A percentile compares a stretch with the other conserved stretches of the same genome.
These are phyloP conservation scores for Eucalyptus erythrocorys DNA, from an alignment of 345 rosid species.

Conservation along the genomic window DNA sequence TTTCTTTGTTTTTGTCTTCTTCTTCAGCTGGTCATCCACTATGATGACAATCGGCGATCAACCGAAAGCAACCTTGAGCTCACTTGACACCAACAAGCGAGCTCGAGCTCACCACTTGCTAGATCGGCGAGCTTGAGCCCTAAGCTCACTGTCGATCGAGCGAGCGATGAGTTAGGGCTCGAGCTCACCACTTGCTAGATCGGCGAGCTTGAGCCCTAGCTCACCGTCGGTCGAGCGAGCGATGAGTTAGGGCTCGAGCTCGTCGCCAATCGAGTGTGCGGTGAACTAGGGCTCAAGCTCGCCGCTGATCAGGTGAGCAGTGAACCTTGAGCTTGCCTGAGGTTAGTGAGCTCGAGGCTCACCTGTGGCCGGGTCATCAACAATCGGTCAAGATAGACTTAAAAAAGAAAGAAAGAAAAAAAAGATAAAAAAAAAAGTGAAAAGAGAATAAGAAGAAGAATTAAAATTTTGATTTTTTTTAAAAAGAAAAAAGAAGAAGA, in stretches of 20 bases:
- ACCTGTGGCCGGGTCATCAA: fast-evolving
- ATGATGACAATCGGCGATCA: fast-evolving
- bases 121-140: no score
- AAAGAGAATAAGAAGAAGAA: no score
- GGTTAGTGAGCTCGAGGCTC: fast-evolving
- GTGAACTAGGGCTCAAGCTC: fast-evolving
- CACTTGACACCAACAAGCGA: fast-evolving
- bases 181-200: fast-evolving
- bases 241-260: no score
- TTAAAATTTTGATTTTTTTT: no score
- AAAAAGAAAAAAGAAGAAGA: fast-evolving
- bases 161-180: no score
- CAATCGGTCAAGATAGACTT: no score
- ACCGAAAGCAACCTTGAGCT: no score
- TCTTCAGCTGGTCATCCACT: fast-evolving
- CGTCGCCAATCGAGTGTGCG: fast-evolving
- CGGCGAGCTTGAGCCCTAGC: no score
- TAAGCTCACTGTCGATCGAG: fast-evolving
- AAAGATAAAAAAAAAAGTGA: no score
- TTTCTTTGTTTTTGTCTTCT: no score
- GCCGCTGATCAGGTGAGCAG: fast-evolving
- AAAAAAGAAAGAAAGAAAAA: fast-evolving
- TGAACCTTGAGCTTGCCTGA: no score
- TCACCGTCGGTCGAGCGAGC: fast-evolving
- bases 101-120: fast-evolving